phyloP scores from a whole-genome alignment of 2,329 filamentous ascomycete genomes.

The Ceratocystis alfenasii region DNA sequence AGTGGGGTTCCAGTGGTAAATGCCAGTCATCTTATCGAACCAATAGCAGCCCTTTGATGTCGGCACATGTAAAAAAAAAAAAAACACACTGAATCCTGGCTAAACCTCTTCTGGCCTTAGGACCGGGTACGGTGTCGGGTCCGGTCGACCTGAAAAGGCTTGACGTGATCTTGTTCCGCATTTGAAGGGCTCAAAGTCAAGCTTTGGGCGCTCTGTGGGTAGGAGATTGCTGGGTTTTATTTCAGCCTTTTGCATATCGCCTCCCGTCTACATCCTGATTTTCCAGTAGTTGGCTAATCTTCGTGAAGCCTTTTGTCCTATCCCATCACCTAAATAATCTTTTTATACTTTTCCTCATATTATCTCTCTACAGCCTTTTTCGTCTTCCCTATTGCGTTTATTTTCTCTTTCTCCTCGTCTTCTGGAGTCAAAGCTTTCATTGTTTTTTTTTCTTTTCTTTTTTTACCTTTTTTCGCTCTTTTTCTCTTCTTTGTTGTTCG shows the following conservation, averaged over 20 bases:
- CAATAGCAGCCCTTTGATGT: neutral
- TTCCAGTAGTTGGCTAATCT: neutral
- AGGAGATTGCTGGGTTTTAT: neutral
- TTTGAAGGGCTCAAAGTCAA: neutral
- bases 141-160: neutral
- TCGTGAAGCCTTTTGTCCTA: neutral
- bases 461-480: neutral
- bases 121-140: neutral
- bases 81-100: neutral
- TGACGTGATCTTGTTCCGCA: conserved; percentile 3
- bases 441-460: neutral
- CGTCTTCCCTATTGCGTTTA: neutral
- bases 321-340: neutral
- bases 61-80: neutral
- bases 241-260: neutral
- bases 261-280: neutral
- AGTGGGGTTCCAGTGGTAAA: neutral
- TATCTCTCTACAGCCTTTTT: neutral
- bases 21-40: neutral
- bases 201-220: neutral
- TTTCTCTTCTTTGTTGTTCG: neutral
- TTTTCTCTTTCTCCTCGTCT: neutral
- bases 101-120: neutral
- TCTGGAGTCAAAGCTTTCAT: neutral
- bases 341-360: conserved; percentile 1